Conservation (phyloP, 805 yeast species). For the Ogataea paraovalis region DNA sequence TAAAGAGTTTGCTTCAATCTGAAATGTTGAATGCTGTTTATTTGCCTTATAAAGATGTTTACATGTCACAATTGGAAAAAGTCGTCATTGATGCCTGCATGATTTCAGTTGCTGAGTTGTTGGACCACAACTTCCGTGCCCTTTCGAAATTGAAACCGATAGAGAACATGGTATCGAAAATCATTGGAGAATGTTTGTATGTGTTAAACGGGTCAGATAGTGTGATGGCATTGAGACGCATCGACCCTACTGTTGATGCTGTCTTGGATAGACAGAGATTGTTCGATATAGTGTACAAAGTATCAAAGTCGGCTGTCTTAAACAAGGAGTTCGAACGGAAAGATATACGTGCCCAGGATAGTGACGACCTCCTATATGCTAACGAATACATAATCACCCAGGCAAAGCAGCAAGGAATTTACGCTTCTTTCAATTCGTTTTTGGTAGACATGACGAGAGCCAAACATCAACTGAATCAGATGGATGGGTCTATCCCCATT, state of each 20-base stretch:
- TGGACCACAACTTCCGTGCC: slow-evolving; percentile 5
- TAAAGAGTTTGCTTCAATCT: slow-evolving; percentile 8
- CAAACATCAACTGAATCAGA: neutral
- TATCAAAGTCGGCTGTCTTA: slow-evolving; percentile 1
- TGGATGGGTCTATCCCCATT: neutral
- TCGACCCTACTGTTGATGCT: slow-evolving; percentile 15
- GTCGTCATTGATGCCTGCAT: slow-evolving; percentile 22
- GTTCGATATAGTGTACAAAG: slow-evolving; percentile 7
- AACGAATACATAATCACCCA: slow-evolving; percentile 9
- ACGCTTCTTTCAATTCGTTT: slow-evolving; percentile 3
- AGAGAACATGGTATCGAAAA: slow-evolving; percentile 5
- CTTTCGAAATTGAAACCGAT: slow-evolving; percentile 2
- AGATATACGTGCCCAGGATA: neutral
- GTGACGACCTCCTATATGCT: slow-evolving; percentile 2
- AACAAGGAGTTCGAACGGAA: neutral
- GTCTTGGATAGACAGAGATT: slow-evolving; percentile 15
- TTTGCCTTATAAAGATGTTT: slow-evolving; percentile 18
- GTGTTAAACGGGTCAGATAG: slow-evolving; percentile 6
- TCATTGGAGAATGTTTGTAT: slow-evolving; percentile 15
- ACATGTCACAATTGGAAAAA: slow-evolving; percentile 19
- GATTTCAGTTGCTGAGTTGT: slow-evolving; percentile 12
- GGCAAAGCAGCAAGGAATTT: slow-evolving; percentile 4
- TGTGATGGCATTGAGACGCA: slow-evolving; percentile 4
- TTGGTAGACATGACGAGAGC: slow-evolving; percentile 9
- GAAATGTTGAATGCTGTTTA: slow-evolving; percentile 18